Evolutionary conservation across 2,329 filamentous ascomycete species (phyloP), one percentile per base, ranked within the genome.

Genomic region (Penicillium sp.): DNA sequence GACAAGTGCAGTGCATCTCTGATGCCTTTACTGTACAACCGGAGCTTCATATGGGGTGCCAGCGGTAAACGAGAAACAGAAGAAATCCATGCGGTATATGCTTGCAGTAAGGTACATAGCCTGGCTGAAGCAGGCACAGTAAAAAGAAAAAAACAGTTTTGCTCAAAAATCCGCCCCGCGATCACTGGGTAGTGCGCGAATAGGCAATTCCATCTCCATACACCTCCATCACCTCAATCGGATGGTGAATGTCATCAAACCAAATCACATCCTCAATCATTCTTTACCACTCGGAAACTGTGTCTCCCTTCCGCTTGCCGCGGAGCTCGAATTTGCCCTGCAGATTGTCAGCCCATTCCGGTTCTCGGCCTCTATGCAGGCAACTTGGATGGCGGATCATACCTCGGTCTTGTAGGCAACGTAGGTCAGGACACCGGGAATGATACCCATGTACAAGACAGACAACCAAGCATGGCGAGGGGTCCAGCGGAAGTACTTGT

Each of bases 401-500:
- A 98, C 95, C 70, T 98, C 93, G 61, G 88, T 93, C 72, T 85
- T 86, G 75, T 90, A 96, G 57, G 86, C 91, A 55, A 91, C 71
- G 71, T 88, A 87, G 47, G 87, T 87, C 65, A 96, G 68, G 56
- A 90, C 80, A 42, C 79, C 76, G 8, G 95, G 95, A 44, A 97
- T 84, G 53, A 88, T 79, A 33, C 87, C 79, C 57, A 89, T 84
- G 77, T 93, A 97, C 63, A 88, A 81, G 72, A 97, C 86, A 4
- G 88, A 88, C 70, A 97, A 77, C 79, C 85, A 87, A 29, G 91
- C 92, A 46, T 92, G 96, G 70, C 90, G 84, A 52, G 87, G 85
- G 35, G 90, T 98, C 91, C 92, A 98, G 77, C 92, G 86, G 85
- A 98, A 99, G 85, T 91, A 96, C 80, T 92, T 92, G 85, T 93